A percentile compares a stretch with the other conserved stretches of the same genome.
Evolutionary conservation across 495 filamentous ascomycete genomes (phyloP).

Genomic region (Jackrogersella multiformis): DNA sequence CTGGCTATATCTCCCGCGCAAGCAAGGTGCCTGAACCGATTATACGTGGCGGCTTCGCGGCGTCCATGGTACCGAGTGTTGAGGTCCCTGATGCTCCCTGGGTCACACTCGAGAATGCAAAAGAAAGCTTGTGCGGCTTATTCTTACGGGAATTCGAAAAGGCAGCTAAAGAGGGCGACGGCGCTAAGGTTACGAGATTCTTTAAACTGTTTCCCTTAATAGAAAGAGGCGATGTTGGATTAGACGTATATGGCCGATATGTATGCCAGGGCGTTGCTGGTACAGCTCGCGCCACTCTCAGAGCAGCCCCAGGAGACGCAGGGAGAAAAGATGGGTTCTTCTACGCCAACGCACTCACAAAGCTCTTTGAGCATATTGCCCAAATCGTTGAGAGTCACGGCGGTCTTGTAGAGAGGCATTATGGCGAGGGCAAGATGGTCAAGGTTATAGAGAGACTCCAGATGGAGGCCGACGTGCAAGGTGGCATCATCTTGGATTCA

Average conservation of each 20-base stretch:
- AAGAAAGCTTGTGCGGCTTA: conserved; percentile 84
- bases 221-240: conserved; percentile 83
- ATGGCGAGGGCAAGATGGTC: conserved; percentile 91
- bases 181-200: conserved; percentile 88
- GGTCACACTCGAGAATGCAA: conserved; percentile 85
- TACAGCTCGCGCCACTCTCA: conserved; percentile 81
- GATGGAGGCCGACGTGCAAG: conserved; percentile 93
- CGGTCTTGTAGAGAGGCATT: conserved; percentile 88
- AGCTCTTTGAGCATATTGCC: conserved; percentile 96
- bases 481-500: conserved; percentile 95
- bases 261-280: conserved; percentile 92
- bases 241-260: conserved; percentile 94
- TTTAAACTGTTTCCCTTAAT: conserved; percentile 98
- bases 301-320: conserved; percentile 60
- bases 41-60: conserved; percentile 85
- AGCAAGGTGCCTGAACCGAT: conserved; percentile 80
- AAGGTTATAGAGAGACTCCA: conserved; percentile 94
- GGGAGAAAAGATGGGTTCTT: conserved; percentile 78
- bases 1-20: conserved; percentile 85
- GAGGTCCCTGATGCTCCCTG: conserved; percentile 92
- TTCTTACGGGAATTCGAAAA: conserved; percentile 96
- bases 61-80: conserved; percentile 90
- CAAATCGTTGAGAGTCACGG: conserved; percentile 94
- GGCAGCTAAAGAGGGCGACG: conserved; percentile 84
- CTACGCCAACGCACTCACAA: conserved; percentile 89